Conservation (phyloP, 345 rosid genomes). For the Rhizophora apiculata region DNA sequence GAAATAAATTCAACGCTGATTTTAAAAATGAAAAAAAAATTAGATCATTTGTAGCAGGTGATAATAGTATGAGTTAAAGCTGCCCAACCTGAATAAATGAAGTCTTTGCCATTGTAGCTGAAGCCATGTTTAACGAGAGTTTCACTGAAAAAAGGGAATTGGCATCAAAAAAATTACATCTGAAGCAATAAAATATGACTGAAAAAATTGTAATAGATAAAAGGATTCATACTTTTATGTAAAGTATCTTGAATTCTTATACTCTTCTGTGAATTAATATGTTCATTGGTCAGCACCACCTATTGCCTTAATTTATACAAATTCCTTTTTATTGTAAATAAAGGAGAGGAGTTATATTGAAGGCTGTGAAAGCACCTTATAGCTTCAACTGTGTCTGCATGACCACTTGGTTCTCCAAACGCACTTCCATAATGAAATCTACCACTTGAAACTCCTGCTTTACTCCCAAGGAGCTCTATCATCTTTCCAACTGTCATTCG, state of each 20-base stretch:
- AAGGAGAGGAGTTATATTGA: neutral
- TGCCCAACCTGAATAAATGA: constrained; percentile 75
- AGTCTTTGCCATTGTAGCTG: constrained; percentile 88
- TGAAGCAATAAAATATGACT: neutral
- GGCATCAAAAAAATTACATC: constrained; percentile 5
- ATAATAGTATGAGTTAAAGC: neutral
- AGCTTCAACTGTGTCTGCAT: constrained; percentile 78
- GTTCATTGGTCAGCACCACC: no score
- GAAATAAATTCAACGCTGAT: neutral
- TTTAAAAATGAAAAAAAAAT: neutral
- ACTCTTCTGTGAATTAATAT: no score
- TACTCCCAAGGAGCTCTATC: constrained; percentile 96
- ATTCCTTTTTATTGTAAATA: neutral
- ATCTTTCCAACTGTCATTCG: constrained; percentile 99
- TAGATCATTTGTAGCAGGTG: neutral
- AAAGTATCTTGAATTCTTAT: no score
- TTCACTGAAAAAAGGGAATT: constrained; percentile 40
- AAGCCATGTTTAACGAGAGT: constrained; percentile 77
- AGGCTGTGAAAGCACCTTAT: constrained; percentile 46
- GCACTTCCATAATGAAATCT: constrained; percentile 95
- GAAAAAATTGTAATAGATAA: neutral
- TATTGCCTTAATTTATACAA: no score
- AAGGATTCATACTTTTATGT: constrained; percentile 2
- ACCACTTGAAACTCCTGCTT: constrained; percentile 88
- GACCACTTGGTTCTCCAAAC: constrained; percentile 93